A percentile compares a stretch with the other conserved stretches of the same genome.
Conservation (phyloP, 73 alveolate species). For the Breviolum minutum region DNA sequence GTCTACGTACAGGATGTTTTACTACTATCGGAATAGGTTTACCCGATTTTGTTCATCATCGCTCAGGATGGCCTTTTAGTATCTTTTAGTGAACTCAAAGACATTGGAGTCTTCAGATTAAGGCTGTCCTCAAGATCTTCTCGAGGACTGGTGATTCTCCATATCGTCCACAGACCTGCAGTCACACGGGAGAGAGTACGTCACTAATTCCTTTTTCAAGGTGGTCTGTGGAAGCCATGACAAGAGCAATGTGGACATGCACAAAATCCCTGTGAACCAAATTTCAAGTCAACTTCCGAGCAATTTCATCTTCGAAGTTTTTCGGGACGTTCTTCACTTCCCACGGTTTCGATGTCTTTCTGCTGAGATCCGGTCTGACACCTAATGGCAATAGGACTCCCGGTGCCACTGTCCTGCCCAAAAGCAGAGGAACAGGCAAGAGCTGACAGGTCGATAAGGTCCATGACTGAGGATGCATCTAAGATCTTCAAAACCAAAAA, state of each 20-base stretch:
- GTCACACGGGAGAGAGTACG: no score
- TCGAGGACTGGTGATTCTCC: slow-evolving; percentile 77
- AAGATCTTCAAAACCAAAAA: no score
- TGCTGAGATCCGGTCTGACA: not conserved
- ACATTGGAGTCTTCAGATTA: not conserved
- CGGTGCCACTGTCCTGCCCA: slow-evolving; percentile 14
- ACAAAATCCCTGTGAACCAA: no score
- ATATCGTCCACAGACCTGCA: slow-evolving; percentile 35
- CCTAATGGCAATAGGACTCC: slow-evolving; percentile 1
- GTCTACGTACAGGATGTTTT: no score
- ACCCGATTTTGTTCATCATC: no score
- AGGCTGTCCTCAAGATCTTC: slow-evolving; percentile 19
- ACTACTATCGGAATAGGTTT: no score
- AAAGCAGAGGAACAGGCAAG: not conserved
- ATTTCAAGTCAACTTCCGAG: no score
- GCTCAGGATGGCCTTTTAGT: not conserved
- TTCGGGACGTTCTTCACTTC: not conserved
- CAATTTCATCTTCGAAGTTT: not conserved
- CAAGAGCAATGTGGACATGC: not conserved
- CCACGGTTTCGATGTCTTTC: no score
- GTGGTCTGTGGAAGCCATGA: not conserved
- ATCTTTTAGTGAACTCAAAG: no score
- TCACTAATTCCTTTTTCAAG: no score
- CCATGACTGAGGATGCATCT: not conserved
- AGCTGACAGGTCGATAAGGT: not conserved